Evolutionary conservation across 495 filamentous ascomycete species (phyloP), one percentile per base, ranked within the genome.

Genomic region (Aspergillus coremiiformis): DNA sequence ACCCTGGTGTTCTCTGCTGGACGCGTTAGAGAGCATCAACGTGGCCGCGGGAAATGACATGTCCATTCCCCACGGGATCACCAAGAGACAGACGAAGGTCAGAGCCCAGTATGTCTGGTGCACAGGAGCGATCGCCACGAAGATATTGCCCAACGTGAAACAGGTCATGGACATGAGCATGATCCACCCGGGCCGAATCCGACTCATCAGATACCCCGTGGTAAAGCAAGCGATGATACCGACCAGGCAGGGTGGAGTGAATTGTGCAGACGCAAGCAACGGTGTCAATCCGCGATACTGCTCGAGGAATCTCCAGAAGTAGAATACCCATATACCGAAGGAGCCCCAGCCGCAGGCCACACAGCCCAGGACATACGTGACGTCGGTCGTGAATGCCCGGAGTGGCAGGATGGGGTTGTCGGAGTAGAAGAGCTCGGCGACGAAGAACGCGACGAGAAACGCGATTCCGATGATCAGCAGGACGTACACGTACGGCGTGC

Each of bases 51-150:
- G 69, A 43, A 70, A 72, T 1, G 62, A 72, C 65, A 66, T 69
- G 30, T 65, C 70, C 78, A 82, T 81, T 24, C 78, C 79, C 69
- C 72, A 79, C 3, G 76, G 70, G 27, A 69, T 77, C 22, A 82
- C 54, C 0, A 82, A 0, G 2, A 61, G 62, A 9, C 70, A 62
- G 5, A 81, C 57, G 47, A 83, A 82, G 0, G 67, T 63, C 21
- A 73, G 58, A 10, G 61, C 64, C 73, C 75, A 77, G 46, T 76
- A 77, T 12, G 45, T 71, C 47, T 76, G 70, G 15, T 62, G 52
- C 0, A 72, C 59, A 0, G 72, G 71, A 5, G 58, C 52, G 4
- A 70, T 68, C 8, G 66, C 68, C 17, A 69, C 37, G 2, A 76
- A 30, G 2, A 68, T 54, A 12, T 53, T 57, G 7, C 77, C 76